Percentiles rank a stretch among this genome's conserved stretches.
These are phyloP conservation scores for Kodamaea hsintzibuensis DNA, from an alignment of 805 yeast species.

Conservation along the genomic window DNA sequence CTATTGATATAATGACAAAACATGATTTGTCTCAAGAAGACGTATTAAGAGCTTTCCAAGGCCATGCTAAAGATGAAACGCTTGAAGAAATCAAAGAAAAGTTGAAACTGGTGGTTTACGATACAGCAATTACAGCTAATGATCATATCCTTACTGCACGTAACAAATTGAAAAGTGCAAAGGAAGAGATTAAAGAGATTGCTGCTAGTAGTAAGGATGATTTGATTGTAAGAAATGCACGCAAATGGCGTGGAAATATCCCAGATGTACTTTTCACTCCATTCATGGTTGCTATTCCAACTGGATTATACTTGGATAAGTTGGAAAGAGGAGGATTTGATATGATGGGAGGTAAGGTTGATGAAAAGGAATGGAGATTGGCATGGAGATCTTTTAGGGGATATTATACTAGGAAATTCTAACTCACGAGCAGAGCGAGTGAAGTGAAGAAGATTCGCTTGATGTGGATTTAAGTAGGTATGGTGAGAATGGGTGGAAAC, in stretches of 20 bases:
- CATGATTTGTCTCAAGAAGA: constrained; percentile 63
- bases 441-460: neutral
- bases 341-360: constrained; percentile 44
- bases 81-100: constrained; percentile 29
- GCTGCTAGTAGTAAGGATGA: constrained; percentile 11
- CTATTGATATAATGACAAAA: constrained; percentile 58
- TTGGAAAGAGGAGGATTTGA: constrained; percentile 69
- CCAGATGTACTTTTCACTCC: constrained; percentile 72
- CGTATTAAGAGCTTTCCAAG: constrained; percentile 49
- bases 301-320: constrained; percentile 57
- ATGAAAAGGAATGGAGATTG: constrained; percentile 61
- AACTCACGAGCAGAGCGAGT: constrained; percentile 4
- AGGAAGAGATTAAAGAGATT: constrained; percentile 32
- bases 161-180: constrained; percentile 45
- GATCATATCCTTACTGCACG: constrained; percentile 77
- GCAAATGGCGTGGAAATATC: constrained; percentile 45
- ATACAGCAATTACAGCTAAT: constrained; percentile 72
- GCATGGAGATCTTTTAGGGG: constrained; percentile 59
- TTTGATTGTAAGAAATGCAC: constrained; percentile 25
- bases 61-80: constrained; percentile 35
- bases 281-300: constrained; percentile 65
- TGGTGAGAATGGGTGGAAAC: neutral
- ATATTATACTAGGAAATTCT: constrained; percentile 43
- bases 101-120: constrained; percentile 62
- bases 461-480: no score